phyloP scores from a whole-genome alignment of 2,329 filamentous ascomycete species.

The Xylariaceae sp. region DNA sequence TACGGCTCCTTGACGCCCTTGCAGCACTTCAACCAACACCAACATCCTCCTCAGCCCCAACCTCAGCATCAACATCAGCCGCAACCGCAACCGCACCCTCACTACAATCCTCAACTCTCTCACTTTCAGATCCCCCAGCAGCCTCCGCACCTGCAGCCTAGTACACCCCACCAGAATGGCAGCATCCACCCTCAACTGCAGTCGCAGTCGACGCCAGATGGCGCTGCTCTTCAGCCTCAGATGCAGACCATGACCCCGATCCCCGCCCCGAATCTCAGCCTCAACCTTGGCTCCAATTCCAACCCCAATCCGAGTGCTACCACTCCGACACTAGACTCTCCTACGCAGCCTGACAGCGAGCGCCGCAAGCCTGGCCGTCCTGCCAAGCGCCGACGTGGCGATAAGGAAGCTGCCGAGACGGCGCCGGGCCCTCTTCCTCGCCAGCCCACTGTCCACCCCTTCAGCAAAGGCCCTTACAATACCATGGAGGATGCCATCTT shows the following conservation, averaged over 20 bases:
- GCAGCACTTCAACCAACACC: slow-evolving; percentile 21
- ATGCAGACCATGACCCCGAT: slow-evolving; percentile 7
- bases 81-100: slow-evolving; percentile 1
- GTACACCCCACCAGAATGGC: slow-evolving; percentile 3
- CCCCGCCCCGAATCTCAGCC: not conserved
- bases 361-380: slow-evolving; percentile 10
- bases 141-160: slow-evolving; percentile 3
- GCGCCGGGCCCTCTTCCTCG: slow-evolving; percentile 8
- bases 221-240: slow-evolving; percentile 7
- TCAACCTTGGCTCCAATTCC: not conserved
- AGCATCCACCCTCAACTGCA: slow-evolving; percentile 9
- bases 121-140: slow-evolving; percentile 3
- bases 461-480: slow-evolving; percentile 26
- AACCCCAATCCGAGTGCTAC: slow-evolving; percentile 2
- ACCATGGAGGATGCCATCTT: slow-evolving; percentile 28
- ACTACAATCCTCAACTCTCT: slow-evolving; percentile 7
- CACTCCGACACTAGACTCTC: not conserved
- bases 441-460: slow-evolving; percentile 17
- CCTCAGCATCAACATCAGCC: not conserved
- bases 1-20: slow-evolving; percentile 20
- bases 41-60: not conserved
- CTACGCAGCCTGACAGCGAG: slow-evolving; percentile 2
- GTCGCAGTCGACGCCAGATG: slow-evolving; percentile 5
- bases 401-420: slow-evolving; percentile 3
- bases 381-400: slow-evolving; percentile 13